Conservation (phyloP, 139 green algal genomes). For the Yamagishiella unicocca region DNA sequence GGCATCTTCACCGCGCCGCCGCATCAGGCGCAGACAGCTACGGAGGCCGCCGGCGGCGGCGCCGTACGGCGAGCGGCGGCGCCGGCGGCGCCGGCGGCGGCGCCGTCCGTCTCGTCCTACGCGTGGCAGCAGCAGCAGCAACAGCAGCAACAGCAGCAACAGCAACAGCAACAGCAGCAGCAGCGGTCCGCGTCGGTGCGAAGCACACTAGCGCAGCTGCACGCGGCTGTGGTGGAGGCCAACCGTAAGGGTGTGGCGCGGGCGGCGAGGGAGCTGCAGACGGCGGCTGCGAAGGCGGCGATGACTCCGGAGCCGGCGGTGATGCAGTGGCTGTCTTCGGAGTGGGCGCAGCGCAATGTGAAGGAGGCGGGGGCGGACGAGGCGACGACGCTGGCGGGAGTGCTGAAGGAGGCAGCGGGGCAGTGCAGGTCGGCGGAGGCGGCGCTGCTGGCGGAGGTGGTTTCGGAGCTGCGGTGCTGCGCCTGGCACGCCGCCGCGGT, state of each 20-base stretch:
- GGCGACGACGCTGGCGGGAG: neutral
- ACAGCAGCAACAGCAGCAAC: neutral
- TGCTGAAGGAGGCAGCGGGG: neutral
- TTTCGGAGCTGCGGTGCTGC: neutral
- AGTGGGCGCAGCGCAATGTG: neutral
- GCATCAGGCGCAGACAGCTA: neutral
- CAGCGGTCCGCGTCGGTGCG: neutral
- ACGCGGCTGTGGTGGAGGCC: neutral
- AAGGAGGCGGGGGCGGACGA: neutral
- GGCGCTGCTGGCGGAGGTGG: neutral
- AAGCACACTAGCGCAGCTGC: neutral
- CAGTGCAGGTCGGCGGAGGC: neutral
- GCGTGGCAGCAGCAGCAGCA: neutral
- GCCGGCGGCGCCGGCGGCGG: neutral
- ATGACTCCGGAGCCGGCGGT: neutral
- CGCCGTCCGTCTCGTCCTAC: neutral
- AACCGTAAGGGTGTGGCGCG: neutral
- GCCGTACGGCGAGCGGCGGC: neutral
- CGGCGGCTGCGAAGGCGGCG: neutral
- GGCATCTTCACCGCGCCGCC: neutral
- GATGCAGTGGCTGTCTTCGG: neutral
- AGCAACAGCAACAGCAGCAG: conserved; percentile 6
- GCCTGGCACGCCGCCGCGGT: conserved; percentile 4
- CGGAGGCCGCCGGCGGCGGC: neutral
- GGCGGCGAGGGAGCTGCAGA: neutral